phyloP scores from a whole-genome alignment of 73 alveolate species.

The Effrenium voratum region DNA sequence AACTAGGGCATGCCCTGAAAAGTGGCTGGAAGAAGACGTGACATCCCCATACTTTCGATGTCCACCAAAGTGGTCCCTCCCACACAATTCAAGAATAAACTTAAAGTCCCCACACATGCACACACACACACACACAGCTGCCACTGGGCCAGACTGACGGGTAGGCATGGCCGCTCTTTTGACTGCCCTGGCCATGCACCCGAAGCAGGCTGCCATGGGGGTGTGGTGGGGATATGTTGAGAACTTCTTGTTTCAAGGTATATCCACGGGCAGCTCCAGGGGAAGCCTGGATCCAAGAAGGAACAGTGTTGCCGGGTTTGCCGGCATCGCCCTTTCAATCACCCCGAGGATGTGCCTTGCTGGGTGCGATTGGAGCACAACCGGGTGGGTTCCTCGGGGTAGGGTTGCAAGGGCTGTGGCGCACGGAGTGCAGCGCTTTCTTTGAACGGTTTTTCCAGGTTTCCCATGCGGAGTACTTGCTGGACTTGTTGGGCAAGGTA shows the following conservation, averaged over 20 bases:
- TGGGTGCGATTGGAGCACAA: conserved; percentile 94
- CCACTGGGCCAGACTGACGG: background rate
- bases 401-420: background rate
- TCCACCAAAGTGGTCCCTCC: no score
- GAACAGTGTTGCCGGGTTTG: background rate
- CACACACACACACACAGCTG: background rate
- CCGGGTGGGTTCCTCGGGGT: conserved; percentile 1
- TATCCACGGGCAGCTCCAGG: conserved; percentile 75
- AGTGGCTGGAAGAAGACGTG: no score
- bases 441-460: background rate
- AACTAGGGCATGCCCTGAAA: no score
- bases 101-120: background rate
- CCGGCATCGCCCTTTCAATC: no score
- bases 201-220: background rate
- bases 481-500: conserved; percentile 35
- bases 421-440: background rate
- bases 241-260: background rate
- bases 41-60: no score
- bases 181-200: conserved; percentile 64
- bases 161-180: conserved; percentile 55
- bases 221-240: background rate
- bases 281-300: conserved; percentile 24
- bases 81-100: no score
- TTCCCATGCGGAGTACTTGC: conserved; percentile 61
- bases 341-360: conserved; percentile 75